Evolutionary conservation across 441 rosid species (phyloP), one percentile per base, ranked within the genome.

Genomic region (Manihot esculenta): DNA sequence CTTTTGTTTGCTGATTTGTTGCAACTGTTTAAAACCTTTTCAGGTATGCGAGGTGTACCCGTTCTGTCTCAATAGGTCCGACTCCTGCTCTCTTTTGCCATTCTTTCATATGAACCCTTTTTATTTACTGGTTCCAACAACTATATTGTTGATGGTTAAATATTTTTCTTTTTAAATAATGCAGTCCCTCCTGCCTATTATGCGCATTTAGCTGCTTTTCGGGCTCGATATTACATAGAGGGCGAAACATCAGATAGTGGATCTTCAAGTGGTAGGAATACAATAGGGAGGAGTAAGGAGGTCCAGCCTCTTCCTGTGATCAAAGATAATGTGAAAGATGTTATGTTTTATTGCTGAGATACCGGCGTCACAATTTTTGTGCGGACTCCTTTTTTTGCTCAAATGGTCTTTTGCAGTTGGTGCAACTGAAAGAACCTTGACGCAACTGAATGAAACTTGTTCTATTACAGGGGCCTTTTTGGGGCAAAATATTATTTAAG

Each of bases 121-220:
- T 14, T 9, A 15, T 8, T 58, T 58, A 27, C 38, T 30, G 2
- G 20, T 64, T 45, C 27, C 14, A 24, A 10, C 48, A 48, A 12
- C 3, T 48, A 6, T 2, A 61, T 7, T 33, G 13, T 10, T 33
- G 12, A 44, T 41, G 41, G 12, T 68, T 23, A 58, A 21, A 18
- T 54, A 4, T n/a, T n/a, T n/a, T n/a, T n/a, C n/a, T 44, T 56
- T n/a, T 8, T 7, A 15, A 48, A 60, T 13, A 14, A 0, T 81
- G 85, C 89, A 87, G 93, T 85, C 56, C 95, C 95, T 35, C 95
- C 95, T 3, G 95, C 88, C 0, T 89, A 86, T 50, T 89, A 89
- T 74, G 96, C 93, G 6, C 91, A 85, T 69, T 72, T 89, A 11
- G 86, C 87, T 8, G 96, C 96, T 2, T 85, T 77, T 20, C 78